phyloP scores from a whole-genome alignment of 2,329 filamentous ascomycete species.

The Epichloe glyceriae region DNA sequence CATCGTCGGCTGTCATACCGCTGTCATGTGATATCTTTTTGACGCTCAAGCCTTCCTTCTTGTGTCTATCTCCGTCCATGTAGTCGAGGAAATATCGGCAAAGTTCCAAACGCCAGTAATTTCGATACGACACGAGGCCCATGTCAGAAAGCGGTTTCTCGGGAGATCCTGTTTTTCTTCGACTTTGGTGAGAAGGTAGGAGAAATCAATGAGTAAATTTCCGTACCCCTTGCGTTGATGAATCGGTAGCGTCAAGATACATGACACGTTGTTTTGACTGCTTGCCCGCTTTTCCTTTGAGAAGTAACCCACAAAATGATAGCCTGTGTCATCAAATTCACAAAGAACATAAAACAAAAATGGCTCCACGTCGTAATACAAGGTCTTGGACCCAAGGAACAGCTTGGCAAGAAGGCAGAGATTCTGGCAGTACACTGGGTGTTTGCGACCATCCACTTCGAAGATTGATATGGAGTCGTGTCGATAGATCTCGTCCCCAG shows the following conservation, averaged over 20 bases:
- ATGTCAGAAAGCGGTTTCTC: constrained; percentile 97
- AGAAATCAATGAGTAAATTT: constrained; percentile 94
- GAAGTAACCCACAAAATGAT: constrained; percentile 98
- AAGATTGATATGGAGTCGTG: constrained; percentile 87
- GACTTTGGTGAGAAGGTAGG: constrained; percentile 84
- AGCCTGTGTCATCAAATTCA: constrained; percentile 81
- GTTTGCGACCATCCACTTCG: constrained; percentile 92
- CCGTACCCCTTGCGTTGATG: constrained; percentile 96
- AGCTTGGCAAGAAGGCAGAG: constrained; percentile 90
- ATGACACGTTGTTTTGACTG: constrained; percentile 94
- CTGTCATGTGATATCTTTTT: constrained; percentile 72
- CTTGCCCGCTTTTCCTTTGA: constrained; percentile 95
- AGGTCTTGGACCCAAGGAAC: constrained; percentile 94
- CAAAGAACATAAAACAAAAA: constrained; percentile 97
- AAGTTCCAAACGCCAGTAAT: constrained; percentile 87
- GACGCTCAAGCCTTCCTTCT: constrained; percentile 42
- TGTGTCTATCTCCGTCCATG: constrained; percentile 16
- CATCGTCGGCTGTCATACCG: constrained; percentile 91
- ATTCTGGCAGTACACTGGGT: constrained; percentile 97
- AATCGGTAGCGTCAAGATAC: constrained; percentile 89
- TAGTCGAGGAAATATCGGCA: constrained; percentile 65
- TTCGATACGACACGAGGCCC: constrained; percentile 92
- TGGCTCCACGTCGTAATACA: constrained; percentile 96
- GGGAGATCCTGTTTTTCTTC: constrained; percentile 85
- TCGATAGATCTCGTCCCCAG: constrained; percentile 97